These are phyloP conservation scores for Venturia pyrina DNA, from an alignment of 2,329 filamentous ascomycete species.

Conservation along the genomic window DNA sequence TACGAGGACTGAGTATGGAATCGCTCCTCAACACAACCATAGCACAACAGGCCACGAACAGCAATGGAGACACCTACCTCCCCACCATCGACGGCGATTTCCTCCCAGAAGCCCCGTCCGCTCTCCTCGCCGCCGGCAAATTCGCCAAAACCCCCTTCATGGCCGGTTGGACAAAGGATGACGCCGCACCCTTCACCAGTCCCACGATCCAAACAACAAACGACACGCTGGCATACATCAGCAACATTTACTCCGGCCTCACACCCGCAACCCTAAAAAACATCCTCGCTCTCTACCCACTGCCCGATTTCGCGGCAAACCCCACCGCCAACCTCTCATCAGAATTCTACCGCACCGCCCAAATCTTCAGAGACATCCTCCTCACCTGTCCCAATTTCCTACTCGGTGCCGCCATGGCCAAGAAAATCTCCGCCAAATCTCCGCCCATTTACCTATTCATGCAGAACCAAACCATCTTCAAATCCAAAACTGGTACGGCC, in stretches of 20 bases:
- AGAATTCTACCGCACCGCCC: constrained; percentile 37
- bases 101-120: constrained; percentile 13
- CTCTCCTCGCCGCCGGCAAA: constrained; percentile 26
- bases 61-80: constrained; percentile 16
- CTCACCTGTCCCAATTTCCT: constrained; percentile 44
- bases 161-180: constrained; percentile 34
- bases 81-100: constrained; percentile 16
- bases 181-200: constrained; percentile 36
- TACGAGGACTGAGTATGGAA: constrained; percentile 34
- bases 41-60: constrained; percentile 31
- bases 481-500: constrained; percentile 12
- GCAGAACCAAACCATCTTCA: constrained; percentile 19
- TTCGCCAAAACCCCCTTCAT: constrained; percentile 28
- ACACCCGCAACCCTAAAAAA: constrained; percentile 40
- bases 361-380: constrained; percentile 32
- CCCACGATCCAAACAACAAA: constrained; percentile 22
- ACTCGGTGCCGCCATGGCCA: constrained; percentile 41
- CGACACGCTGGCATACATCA: constrained; percentile 22
- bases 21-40: constrained; percentile 35
- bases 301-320: constrained; percentile 34
- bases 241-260: constrained; percentile 27
- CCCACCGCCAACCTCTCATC: constrained; percentile 29
- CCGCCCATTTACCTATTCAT: constrained; percentile 13
- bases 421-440: constrained; percentile 41
- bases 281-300: constrained; percentile 36